phyloP scores from a whole-genome alignment of 2,329 filamentous ascomycete genomes.

The Tolypocladium guangdongense region DNA sequence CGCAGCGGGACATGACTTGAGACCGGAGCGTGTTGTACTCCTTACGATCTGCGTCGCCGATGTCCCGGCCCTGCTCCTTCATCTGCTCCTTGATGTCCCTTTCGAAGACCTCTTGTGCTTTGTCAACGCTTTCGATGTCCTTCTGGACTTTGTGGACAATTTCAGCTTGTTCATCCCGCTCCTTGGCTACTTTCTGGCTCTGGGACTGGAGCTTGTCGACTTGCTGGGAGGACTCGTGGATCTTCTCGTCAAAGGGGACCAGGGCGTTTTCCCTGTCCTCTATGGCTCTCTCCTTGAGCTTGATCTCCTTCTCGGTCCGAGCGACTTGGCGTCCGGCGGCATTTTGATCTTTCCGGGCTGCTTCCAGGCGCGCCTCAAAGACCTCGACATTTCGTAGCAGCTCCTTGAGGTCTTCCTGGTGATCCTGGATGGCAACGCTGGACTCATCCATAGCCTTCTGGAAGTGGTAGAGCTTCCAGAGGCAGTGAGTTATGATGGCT shows the following conservation, averaged over 20 bases:
- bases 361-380: slow-evolving; percentile 69
- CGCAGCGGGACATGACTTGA: slow-evolving; percentile 74
- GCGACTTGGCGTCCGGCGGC: slow-evolving; percentile 64
- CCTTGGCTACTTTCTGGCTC: slow-evolving; percentile 60
- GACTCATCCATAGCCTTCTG: slow-evolving; percentile 90
- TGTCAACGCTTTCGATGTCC: slow-evolving; percentile 74
- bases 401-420: slow-evolving; percentile 91
- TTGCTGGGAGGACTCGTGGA: slow-evolving; percentile 64
- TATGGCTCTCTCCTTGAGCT: slow-evolving; percentile 73
- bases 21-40: slow-evolving; percentile 80
- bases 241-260: slow-evolving; percentile 86
- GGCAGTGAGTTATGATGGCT: slow-evolving; percentile 81
- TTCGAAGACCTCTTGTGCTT: slow-evolving; percentile 81
- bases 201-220: slow-evolving; percentile 57
- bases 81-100: slow-evolving; percentile 75
- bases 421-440: slow-evolving; percentile 77
- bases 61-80: slow-evolving; percentile 74
- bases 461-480: slow-evolving; percentile 96
- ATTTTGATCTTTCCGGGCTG: slow-evolving; percentile 73
- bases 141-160: slow-evolving; percentile 66
- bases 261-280: slow-evolving; percentile 78
- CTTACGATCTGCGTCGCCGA: slow-evolving; percentile 77
- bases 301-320: slow-evolving; percentile 78
- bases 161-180: slow-evolving; percentile 60
- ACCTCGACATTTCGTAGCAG: slow-evolving; percentile 78